phyloP scores from a whole-genome alignment of 2,329 filamentous ascomycete genomes.

The Ascochyta rabiei region DNA sequence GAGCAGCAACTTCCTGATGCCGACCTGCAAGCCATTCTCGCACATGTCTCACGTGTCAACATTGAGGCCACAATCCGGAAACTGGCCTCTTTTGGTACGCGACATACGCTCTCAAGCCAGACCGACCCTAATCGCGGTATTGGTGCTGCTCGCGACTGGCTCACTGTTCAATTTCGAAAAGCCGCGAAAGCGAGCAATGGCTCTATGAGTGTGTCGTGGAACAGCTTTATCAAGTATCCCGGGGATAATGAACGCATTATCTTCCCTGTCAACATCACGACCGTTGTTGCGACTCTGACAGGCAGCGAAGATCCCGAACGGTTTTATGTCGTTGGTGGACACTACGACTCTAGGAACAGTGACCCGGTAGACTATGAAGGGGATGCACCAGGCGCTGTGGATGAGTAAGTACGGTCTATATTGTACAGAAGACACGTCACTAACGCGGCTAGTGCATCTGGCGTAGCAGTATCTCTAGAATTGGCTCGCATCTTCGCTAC shows the following conservation, averaged over 20 bases:
- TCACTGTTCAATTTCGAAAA: slow-evolving; percentile 53
- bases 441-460: slow-evolving; percentile 19
- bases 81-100: slow-evolving; percentile 60
- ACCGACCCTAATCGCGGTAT: slow-evolving; percentile 58
- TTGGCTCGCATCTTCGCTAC: slow-evolving; percentile 58
- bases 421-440: not conserved
- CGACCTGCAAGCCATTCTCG: slow-evolving; percentile 46
- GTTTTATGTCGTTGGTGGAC: slow-evolving; percentile 59
- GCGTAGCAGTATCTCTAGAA: slow-evolving; percentile 54
- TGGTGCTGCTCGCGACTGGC: slow-evolving; percentile 62
- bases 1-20: slow-evolving; percentile 46
- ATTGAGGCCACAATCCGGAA: slow-evolving; percentile 58
- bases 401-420: slow-evolving; percentile 47
- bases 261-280: slow-evolving; percentile 58
- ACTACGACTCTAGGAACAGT: slow-evolving; percentile 59
- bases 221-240: slow-evolving; percentile 55
- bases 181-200: slow-evolving; percentile 55
- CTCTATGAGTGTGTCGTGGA: slow-evolving; percentile 56
- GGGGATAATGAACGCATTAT: slow-evolving; percentile 48
- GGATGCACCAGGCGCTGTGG: slow-evolving; percentile 61
- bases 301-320: slow-evolving; percentile 56
- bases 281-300: slow-evolving; percentile 53
- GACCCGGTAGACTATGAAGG: slow-evolving; percentile 56
- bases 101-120: slow-evolving; percentile 60
- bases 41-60: slow-evolving; percentile 47